Evolutionary conservation across 164 flowering plant genomes (phyloP).

Genomic region (Macadamia integrifolia): DNA sequence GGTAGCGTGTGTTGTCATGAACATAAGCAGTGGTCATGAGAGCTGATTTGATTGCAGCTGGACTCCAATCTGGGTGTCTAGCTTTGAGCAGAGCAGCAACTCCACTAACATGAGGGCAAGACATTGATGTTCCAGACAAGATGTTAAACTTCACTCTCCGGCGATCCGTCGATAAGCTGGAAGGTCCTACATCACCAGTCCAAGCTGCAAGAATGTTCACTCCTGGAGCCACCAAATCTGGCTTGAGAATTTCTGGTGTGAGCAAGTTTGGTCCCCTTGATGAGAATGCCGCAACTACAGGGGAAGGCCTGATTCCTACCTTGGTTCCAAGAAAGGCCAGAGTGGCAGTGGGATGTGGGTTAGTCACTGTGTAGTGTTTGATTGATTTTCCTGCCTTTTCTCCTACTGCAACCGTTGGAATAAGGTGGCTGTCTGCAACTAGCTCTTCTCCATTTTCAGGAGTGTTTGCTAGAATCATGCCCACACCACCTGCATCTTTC

Average conservation of each 20-base stretch:
- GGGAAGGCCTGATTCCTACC: conserved; percentile 22
- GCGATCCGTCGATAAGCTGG: conserved; percentile 17
- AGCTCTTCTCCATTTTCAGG: conserved; percentile 26
- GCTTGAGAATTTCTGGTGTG: conserved; percentile 27
- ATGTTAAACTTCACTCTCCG: conserved; percentile 28
- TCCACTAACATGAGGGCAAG: conserved; percentile 41
- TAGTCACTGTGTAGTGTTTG: conserved; percentile 16
- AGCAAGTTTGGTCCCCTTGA: conserved; percentile 35
- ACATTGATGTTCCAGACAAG: conserved; percentile 38
- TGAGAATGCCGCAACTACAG: conserved; percentile 34
- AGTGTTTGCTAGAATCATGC: conserved; percentile 31
- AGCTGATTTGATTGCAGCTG: conserved; percentile 37
- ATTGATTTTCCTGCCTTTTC: conserved; percentile 21
- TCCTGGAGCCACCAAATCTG: conserved; percentile 35
- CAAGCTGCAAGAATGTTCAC: conserved; percentile 38
- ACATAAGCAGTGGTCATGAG: conserved; percentile 34
- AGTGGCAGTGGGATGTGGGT: conserved; percentile 21
- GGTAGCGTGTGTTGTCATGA: conserved; percentile 24
- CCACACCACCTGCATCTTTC: conserved; percentile 39
- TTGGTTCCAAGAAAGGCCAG: conserved; percentile 25
- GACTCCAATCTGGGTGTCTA: conserved; percentile 33
- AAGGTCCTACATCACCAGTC: conserved; percentile 18
- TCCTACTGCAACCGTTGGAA: conserved; percentile 28
- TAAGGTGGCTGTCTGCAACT: conserved; percentile 31
- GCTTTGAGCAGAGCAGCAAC: conserved; percentile 36